Evolutionary conservation across 148 eudicot species (phyloP).

Genomic region (Arctostaphylos glauca): DNA sequence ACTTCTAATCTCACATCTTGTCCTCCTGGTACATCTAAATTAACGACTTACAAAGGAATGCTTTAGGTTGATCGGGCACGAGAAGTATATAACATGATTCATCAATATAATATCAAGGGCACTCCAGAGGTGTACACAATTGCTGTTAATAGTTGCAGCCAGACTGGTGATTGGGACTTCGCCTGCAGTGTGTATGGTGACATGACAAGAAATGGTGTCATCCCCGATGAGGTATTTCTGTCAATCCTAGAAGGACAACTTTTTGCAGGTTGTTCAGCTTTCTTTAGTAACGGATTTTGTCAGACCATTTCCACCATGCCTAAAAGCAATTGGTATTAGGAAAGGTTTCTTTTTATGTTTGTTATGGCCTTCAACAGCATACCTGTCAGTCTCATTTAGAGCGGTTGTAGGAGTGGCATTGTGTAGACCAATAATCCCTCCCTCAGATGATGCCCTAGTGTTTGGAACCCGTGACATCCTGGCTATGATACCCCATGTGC

Average conservation of each 20-base stretch:
- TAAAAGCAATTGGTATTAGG: background rate
- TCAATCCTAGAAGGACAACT: background rate
- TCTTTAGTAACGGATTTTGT: background rate
- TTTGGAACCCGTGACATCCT: background rate
- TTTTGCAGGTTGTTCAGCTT: background rate
- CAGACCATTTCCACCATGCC: background rate
- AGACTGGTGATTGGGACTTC: slow-evolving; percentile 87
- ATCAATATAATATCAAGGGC: slow-evolving; percentile 70
- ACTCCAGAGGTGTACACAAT: slow-evolving; percentile 94
- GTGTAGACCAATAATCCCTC: background rate
- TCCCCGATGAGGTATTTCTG: slow-evolving; percentile 81
- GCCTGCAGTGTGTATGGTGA: slow-evolving; percentile 81
- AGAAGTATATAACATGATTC: slow-evolving; percentile 75
- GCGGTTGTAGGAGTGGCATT: background rate
- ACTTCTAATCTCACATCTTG: background rate
- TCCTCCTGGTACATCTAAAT: background rate
- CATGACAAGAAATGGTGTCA: slow-evolving; percentile 75
- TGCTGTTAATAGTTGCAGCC: slow-evolving; percentile 87
- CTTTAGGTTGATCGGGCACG: slow-evolving; percentile 72
- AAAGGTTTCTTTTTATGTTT: background rate
- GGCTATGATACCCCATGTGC: background rate
- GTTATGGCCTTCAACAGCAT: background rate
- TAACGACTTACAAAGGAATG: slow-evolving; percentile 3
- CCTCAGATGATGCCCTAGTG: background rate
- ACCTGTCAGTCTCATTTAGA: background rate